These are phyloP conservation scores for Geranium brycei DNA, from an alignment of 345 rosid species.

Conservation along the genomic window DNA sequence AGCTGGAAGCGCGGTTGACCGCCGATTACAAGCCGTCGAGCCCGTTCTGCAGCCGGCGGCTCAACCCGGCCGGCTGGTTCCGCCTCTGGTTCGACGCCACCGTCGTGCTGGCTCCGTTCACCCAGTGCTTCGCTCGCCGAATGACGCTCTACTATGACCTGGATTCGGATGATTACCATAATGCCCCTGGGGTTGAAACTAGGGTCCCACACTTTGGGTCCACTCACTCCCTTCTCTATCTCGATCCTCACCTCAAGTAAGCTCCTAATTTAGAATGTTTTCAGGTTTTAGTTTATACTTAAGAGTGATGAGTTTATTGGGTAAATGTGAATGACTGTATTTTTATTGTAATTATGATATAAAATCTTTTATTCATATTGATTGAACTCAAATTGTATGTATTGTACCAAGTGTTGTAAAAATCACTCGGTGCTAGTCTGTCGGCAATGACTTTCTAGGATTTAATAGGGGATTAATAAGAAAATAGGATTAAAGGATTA, in stretches of 20 bases:
- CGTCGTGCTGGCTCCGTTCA: constrained; percentile 53
- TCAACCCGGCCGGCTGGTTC: constrained; percentile 65
- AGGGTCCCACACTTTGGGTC: constrained; percentile 59
- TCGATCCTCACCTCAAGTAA: constrained; percentile 63
- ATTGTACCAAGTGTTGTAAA: no score
- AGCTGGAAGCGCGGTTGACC: constrained; percentile 61
- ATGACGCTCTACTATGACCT: constrained; percentile 58
- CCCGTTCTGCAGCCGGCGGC: constrained; percentile 40
- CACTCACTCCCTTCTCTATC: constrained; percentile 50
- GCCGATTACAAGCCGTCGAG: constrained; percentile 40
- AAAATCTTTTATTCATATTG: no score
- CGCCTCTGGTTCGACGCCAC: constrained; percentile 70
- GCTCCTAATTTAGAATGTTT: not conserved
- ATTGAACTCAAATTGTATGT: not conserved
- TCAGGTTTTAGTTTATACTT: no score
- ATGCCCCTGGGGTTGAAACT: constrained; percentile 69
- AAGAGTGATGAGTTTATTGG: no score
- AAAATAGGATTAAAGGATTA: no score
- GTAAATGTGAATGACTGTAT: no score
- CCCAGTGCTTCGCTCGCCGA: constrained; percentile 58
- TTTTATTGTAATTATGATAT: no score
- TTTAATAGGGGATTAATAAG: no score
- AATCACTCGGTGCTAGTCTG: not conserved
- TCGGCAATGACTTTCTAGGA: no score
- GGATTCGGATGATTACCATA: constrained; percentile 50